Percentiles rank a stretch among this genome's conserved stretches.
Conservation (phyloP, 306 rosid genomes). For the Citrullus mucosospermus region DNA sequence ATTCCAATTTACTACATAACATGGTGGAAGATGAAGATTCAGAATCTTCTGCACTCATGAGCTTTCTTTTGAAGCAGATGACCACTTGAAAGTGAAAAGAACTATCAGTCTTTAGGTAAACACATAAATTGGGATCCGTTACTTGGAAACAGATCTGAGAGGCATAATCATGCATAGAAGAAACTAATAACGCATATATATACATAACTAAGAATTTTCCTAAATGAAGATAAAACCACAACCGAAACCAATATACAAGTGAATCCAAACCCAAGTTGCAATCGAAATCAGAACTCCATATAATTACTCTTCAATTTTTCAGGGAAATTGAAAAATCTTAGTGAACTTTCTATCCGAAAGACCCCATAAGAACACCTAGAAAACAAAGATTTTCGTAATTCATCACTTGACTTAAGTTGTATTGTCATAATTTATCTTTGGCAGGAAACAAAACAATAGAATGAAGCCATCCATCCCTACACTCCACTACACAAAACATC, state of each 20-base stretch:
- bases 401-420: not conserved
- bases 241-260: not conserved
- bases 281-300: not conserved
- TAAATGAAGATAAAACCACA: not conserved
- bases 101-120: not conserved
- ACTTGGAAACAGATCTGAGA: not conserved
- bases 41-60: not conserved
- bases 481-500: not conserved
- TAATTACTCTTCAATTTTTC: not conserved
- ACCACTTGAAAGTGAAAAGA: not conserved
- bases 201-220: not conserved
- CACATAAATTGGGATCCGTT: not conserved
- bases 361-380: not conserved
- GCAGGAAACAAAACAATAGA: not conserved
- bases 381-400: not conserved
- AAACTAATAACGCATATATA: not conserved
- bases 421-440: not conserved
- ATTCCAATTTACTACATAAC: not conserved
- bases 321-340: not conserved
- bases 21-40: not conserved
- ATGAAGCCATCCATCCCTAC: not conserved
- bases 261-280: not conserved
- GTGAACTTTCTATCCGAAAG: not conserved
- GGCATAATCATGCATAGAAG: not conserved
- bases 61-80: not conserved